Percentiles rank a stretch among this genome's conserved stretches.
Evolutionary conservation across 257 asterid genomes (phyloP).

Genomic region (Rubia yunnanensis): DNA sequence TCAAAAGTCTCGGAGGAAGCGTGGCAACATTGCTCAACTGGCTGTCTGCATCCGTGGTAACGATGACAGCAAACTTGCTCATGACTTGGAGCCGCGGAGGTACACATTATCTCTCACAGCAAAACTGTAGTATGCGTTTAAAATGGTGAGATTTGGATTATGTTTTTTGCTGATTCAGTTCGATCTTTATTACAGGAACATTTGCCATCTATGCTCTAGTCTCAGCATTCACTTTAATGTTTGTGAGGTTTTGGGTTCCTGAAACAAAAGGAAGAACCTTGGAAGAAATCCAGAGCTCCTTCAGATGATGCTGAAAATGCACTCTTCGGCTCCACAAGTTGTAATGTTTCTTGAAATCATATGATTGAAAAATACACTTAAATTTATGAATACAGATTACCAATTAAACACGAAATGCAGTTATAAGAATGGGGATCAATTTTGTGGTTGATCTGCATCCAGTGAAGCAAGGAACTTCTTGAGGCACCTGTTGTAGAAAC

Average conservation of each 20-base stretch:
- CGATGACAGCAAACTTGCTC: slow-evolving; percentile 76
- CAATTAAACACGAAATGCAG: neutral
- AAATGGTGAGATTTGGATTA: neutral
- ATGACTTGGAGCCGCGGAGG: slow-evolving; percentile 89
- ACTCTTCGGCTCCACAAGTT: slow-evolving; percentile 1
- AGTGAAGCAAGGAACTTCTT: slow-evolving; percentile 58
- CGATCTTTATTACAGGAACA: slow-evolving; percentile 51
- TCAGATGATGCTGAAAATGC: slow-evolving; percentile 34
- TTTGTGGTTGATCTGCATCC: slow-evolving; percentile 25
- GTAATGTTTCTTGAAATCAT: neutral
- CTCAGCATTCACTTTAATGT: slow-evolving; percentile 46
- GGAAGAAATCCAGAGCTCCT: slow-evolving; percentile 67
- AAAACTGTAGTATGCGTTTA: neutral
- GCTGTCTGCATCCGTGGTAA: slow-evolving; percentile 63
- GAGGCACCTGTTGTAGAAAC: slow-evolving; percentile 56
- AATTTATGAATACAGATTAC: slow-evolving; percentile 1
- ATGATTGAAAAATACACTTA: slow-evolving; percentile 8
- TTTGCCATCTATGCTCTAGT: slow-evolving; percentile 46
- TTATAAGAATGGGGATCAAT: neutral
- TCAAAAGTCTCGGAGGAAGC: slow-evolving; percentile 89
- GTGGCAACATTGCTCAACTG: slow-evolving; percentile 83
- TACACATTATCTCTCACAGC: slow-evolving; percentile 33
- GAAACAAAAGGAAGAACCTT: slow-evolving; percentile 86
- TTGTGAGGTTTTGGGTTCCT: slow-evolving; percentile 70
- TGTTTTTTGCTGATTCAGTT: neutral